Base-by-base conservation (phyloP, 202 grass and related monocot species). In the Brachypodium distachyon region DNA sequence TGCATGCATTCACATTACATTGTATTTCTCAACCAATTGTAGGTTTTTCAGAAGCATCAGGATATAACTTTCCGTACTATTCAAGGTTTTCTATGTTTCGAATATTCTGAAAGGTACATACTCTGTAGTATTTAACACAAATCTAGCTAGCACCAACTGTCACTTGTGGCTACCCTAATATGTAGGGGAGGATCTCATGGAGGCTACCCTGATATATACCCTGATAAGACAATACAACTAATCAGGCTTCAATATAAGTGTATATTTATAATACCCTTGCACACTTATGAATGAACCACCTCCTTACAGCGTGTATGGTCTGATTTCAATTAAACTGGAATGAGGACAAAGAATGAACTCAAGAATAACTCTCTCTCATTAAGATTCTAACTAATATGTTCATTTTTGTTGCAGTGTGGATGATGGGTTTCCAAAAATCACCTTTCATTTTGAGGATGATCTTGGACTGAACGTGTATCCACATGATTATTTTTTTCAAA, bases 401-500 rank as follows among this genome's bases (percentile, higher is more conserved):
- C 46, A 74, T 74, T 44, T 70, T 37, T 52, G 8, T 82, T 98
- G 77, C 91, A 98, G 96, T 76, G 71, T 98, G 44, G 91, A 98
- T 85, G 96, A 92, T 72, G 87, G 66, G 75, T 98, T 98, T 78
- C 91, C 96, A 42, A 86, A 84, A 67, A 67, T 95, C 33, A 81
- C 75, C 54, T 98, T 98, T 67, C 88, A 87, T 84, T 98, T 98
- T 88, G 87, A 98, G 85, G 85, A 76, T 59, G 84, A 86, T 69
- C 82, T 98, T 66, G 53, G 70, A 44, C 72, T 98, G 40, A 85
- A 89, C 78, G 96, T 95, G 63, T 95, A 92, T 86, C 96, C 96
- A 55, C 96, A 98, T 78, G 96, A 95, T 42, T 98, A 98, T 73
- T 84, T 98, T 72, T 98, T 98, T 29, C 38, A 90, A 95, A 95